Evolutionary conservation across 108 stramenopile genomes (phyloP), one percentile per base, ranked within the genome.

Genomic region (Stephanodiscus triporus): DNA sequence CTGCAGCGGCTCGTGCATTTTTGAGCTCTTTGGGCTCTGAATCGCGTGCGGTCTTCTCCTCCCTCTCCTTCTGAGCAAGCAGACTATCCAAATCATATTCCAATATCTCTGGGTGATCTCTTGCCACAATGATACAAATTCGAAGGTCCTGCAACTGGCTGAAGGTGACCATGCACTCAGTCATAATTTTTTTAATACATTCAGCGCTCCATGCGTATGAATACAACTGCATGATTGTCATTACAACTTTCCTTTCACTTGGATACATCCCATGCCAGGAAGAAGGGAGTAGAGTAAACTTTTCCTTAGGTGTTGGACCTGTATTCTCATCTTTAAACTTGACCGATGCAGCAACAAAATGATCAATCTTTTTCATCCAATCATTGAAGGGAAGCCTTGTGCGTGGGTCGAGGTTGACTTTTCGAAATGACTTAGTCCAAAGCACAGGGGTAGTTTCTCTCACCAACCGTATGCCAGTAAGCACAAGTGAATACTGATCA

Each of bases 241-340:
- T 40, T 26, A 65, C 68, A 34, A 22, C 14, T 20, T 29, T 42
- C n/a, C 55, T 56, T n/a, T 59, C 38, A 0, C 10, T 38, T 10
- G 75, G 66, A 1, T 9, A 6, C 75, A 75, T 75, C 42, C 47
- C 66, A 45, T 75, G 75, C 75, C 75, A 75, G 32, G 56, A 61
- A n/a, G 66, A 40, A 58, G 75, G 75, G 24, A 75, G 68, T 8
- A 75, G 45, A n/a, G 30, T n/a, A 55, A 38, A 66, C 14, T 57
- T 74, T 34, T 74, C 57, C 8, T 40, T 51, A 6, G 50, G 8
- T 4, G 32, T 67, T 8, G 38, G 27, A 30, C 6, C 11, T 16
- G 23, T 51, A 63, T 51, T 56, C 3, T 56, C 23, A 22, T 56
- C 55, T 8, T 56, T 56, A 22, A 56, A 56, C 2, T 4, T 26